Evolutionary conservation across 208 protist genomes (phyloP), one percentile per base, ranked within the genome.

Genomic region (Trypanosoma lewisi): DNA sequence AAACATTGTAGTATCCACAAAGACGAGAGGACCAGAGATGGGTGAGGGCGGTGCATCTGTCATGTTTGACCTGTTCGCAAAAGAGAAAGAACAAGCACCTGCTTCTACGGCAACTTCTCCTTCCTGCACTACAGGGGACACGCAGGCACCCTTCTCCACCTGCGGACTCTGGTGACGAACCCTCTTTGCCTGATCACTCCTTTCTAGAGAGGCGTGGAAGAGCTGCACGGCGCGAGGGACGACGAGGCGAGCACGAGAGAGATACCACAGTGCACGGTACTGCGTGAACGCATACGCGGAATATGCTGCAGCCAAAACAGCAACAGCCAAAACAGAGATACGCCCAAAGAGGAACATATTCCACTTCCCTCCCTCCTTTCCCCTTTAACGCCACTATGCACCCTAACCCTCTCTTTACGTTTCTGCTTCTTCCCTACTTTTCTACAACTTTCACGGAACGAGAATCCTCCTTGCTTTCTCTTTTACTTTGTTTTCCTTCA

Each of bases 1-100:
- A 62, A 77, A 77, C 21, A 30, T 28, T 1, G 49, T 34, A 8
- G 33, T 37, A 14, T 77, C 56, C 27, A 67, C 52, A 47, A 70
- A 63, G 0, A 50, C 66, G 33, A 75, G 34, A 17, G 63, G 62
- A 25, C 45, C 47, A 16, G 59, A 30, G 33, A 56, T 2, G 25
- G 47, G 17, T 2, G 4, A n/a, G 11, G 45, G 21, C 2, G 47
- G 34, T 25, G 45, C n/a, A 16, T 12, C 31, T n/a, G 28, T 14
- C 39, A 2, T 21, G 0, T 11, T 42, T 17, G 27, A 30, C 30
- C 16, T 23, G 23, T 28, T 23, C 17, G 3, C 41, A 50, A 16
- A 17, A 8, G 28, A 21, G 27, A 19, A 36, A 49, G 3, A 23
- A 27, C 0, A 4, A 30, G 36, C 1, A 49, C 37, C 33, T 21